Percentiles rank a stretch among this genome's conserved stretches.
Conservation (phyloP, 2,329 filamentous ascomycete species). For the Mariannaea sp. region DNA sequence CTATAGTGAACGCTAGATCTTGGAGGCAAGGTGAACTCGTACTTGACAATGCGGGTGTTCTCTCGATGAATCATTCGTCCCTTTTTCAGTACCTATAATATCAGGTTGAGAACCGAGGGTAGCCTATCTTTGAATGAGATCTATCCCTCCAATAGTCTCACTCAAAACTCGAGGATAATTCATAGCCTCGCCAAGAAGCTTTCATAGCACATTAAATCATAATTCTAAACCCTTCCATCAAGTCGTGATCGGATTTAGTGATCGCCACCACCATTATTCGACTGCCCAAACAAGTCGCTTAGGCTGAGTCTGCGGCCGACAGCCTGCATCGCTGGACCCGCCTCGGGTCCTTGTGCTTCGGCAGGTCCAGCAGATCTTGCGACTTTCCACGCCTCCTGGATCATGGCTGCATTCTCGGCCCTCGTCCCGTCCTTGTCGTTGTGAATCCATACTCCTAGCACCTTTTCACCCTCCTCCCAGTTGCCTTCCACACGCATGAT, state of each 20-base stretch:
- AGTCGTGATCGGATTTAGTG: slow-evolving; percentile 19
- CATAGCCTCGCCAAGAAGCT: too few species aligned
- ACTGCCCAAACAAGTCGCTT: slow-evolving; percentile 51
- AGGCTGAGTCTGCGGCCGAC: slow-evolving; percentile 51
- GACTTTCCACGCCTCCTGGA: slow-evolving; percentile 51
- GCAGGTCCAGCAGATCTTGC: slow-evolving; percentile 40
- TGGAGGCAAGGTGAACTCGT: too few species aligned
- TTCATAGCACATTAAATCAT: slow-evolving; percentile 1
- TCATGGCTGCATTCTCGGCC: slow-evolving; percentile 47
- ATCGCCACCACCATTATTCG: slow-evolving; percentile 31
- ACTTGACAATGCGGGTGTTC: too few species aligned
- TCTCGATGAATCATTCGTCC: too few species aligned
- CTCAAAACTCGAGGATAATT: too few species aligned
- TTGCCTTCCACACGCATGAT: slow-evolving; percentile 51
- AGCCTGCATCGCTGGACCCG: slow-evolving; percentile 50
- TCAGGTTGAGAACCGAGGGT: too few species aligned
- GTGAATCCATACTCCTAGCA: slow-evolving; percentile 62
- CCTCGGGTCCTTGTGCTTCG: slow-evolving; percentile 40
- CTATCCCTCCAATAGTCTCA: too few species aligned
- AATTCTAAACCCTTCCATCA: neutral
- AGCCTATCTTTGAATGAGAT: too few species aligned
- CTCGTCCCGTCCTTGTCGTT: slow-evolving; percentile 53
- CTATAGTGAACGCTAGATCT: neutral
- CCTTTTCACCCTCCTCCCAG: slow-evolving; percentile 45
- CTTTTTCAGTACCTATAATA: too few species aligned